Evolutionary conservation across 192 early-diverging fungal genomes (phyloP), one percentile per base, ranked within the genome.

Genomic region (Linnemannia schmuckeri): DNA sequence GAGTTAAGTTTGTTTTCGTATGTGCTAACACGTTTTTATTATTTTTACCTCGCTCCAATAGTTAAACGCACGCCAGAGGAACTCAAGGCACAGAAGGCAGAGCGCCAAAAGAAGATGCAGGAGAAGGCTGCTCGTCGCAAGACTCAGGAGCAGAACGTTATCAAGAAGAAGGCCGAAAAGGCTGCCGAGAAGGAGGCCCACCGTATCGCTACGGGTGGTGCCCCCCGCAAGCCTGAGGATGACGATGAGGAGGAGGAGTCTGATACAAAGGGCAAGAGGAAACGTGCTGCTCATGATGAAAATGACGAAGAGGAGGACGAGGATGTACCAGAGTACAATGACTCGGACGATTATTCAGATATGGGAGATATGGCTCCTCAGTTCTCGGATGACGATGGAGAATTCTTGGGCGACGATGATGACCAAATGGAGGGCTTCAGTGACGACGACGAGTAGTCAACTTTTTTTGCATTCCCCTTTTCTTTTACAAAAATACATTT

Each of bases 121-220:
- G 92, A 94, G 75, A 93, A 93, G 88, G 96, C 93, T 3, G 88
- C 90, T 38, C 92, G 98, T 44, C 90, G 96, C 80, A 90, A 92
- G 68, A 90, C 96, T 86, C 98, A 99, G 85, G 95, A 97, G 84
- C 88, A 76, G 15, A 98, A 98, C 86, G 97, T 99, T 17, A 88
- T 92, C 84, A 89, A 92, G 70, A 98, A 97, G 87, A 91, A 95
- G 88, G 80, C 76, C 33, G 93, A 89, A 57, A 93, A 92, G 75
- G 91, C 94, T 82, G 82, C 79, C 44, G 93, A 83, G 52, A 93
- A 92, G 75, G 94, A 93, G 78, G 87, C 82, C 63, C 93, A 92
- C 88, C 89, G 88, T 42, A 49, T 82, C 55, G 89, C 81, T 27
- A 93, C 90, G 17, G 84, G 88, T 13, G 90, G 89, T n/a, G 78